Percentiles rank a stretch among this genome's conserved stretches.
These are phyloP conservation scores for Ceratocystiopsis sp. DNA, from an alignment of 2,329 filamentous ascomycete genomes.

Conservation along the genomic window DNA sequence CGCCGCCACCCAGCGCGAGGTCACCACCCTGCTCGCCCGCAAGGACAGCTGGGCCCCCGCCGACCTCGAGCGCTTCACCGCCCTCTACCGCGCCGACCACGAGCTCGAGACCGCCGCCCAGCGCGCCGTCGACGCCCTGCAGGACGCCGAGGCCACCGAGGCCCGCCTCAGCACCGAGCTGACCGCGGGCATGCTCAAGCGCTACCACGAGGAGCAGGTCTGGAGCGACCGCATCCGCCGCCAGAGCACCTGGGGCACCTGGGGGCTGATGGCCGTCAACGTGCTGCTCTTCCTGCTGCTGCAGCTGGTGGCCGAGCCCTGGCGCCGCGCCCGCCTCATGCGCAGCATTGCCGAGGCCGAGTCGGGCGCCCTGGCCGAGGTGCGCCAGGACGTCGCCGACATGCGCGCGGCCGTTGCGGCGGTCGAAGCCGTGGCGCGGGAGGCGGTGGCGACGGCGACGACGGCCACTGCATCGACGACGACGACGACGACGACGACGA, in stretches of 20 bases:
- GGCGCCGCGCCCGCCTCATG: constrained; percentile 67
- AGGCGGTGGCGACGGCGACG: neutral
- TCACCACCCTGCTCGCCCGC: constrained; percentile 80
- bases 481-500: no score
- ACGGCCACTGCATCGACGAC: neutral
- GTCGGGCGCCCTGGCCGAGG: constrained; percentile 36
- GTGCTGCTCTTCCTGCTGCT: constrained; percentile 74
- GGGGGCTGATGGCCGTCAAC: constrained; percentile 95
- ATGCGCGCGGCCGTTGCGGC: constrained; percentile 14
- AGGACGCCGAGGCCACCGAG: constrained; percentile 60
- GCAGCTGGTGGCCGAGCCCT: constrained; percentile 83
- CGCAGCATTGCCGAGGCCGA: constrained; percentile 68
- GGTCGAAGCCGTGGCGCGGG: neutral
- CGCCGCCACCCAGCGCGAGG: constrained; percentile 82
- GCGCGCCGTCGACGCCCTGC: constrained; percentile 53
- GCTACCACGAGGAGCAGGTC: constrained; percentile 98
- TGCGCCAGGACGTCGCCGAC: constrained; percentile 24
- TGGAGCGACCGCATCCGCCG: constrained; percentile 96
- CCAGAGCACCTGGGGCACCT: constrained; percentile 96
- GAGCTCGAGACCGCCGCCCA: constrained; percentile 74
- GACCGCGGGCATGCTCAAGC: constrained; percentile 66
- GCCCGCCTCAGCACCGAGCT: constrained; percentile 61
- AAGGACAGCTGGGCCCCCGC: constrained; percentile 80
- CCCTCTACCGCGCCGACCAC: constrained; percentile 82
- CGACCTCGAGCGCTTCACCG: constrained; percentile 89